Conservation (phyloP, 2,329 filamentous ascomycete species). For the Blastomyces gilchristii region DNA sequence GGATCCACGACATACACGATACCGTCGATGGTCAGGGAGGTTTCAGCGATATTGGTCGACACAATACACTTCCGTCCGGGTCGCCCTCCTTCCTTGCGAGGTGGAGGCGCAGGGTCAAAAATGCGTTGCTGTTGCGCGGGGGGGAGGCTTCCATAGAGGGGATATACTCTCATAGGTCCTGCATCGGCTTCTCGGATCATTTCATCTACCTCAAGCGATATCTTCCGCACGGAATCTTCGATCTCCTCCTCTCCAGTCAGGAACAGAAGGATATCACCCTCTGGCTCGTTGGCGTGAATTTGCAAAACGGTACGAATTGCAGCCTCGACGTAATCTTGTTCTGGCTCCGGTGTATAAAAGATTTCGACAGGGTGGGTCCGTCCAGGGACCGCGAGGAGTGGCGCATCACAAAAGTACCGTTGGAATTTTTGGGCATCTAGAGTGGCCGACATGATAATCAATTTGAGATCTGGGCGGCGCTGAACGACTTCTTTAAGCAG, state of each 20-base stretch:
- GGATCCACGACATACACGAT: slow-evolving; percentile 99
- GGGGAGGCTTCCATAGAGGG: slow-evolving; percentile 86
- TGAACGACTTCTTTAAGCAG: slow-evolving; percentile 80
- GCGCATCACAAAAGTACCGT: slow-evolving; percentile 90
- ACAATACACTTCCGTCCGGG: slow-evolving; percentile 92
- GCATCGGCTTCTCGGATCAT: slow-evolving; percentile 84
- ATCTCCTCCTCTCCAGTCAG: slow-evolving; percentile 98
- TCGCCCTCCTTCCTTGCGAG: slow-evolving; percentile 62
- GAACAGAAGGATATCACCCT: slow-evolving; percentile 90
- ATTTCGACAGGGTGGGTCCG: slow-evolving; percentile 95
- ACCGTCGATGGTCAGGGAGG: slow-evolving; percentile 91
- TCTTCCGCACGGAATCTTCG: slow-evolving; percentile 89
- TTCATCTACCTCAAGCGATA: slow-evolving; percentile 80
- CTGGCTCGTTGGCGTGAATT: slow-evolving; percentile 84
- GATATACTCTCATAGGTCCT: slow-evolving; percentile 81
- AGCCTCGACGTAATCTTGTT: slow-evolving; percentile 93
- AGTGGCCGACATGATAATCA: slow-evolving; percentile 98
- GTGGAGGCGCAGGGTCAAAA: slow-evolving; percentile 75
- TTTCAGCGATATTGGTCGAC: slow-evolving; percentile 96
- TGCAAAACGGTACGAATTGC: slow-evolving; percentile 90
- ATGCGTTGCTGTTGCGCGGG: slow-evolving; percentile 90
- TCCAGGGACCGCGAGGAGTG: slow-evolving; percentile 84
- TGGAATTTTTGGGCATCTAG: slow-evolving; percentile 97
- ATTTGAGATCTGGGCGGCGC: slow-evolving; percentile 80
- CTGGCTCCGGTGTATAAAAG: slow-evolving; percentile 93